A percentile compares a stretch with the other conserved stretches of the same genome.
phyloP scores from a whole-genome alignment of 2,329 filamentous ascomycete genomes.

The Aspergillus fijiensis region DNA sequence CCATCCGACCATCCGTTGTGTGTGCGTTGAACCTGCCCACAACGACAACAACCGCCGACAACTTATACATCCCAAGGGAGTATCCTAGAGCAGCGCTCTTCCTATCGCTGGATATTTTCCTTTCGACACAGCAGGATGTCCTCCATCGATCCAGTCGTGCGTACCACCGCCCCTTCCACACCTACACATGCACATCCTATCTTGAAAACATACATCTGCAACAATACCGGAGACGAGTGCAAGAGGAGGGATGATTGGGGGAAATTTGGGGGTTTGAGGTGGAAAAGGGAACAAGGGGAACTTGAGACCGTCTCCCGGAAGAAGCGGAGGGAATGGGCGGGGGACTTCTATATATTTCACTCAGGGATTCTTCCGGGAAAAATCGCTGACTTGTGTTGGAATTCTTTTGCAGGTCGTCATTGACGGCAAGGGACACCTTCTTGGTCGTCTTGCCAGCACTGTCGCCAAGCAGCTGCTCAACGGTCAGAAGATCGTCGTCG shows the following conservation, averaged over 20 bases:
- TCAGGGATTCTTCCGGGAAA: too few relatives aligned
- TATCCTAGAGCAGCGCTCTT: conserved; percentile 44
- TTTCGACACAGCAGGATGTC: conserved; percentile 58
- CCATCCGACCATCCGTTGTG: conserved; percentile 44
- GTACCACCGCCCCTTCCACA: conserved; percentile 35
- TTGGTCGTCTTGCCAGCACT: conserved; percentile 96
- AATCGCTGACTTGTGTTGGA: conserved; percentile 47
- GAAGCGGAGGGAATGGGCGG: too few relatives aligned
- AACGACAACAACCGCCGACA: conserved; percentile 50
- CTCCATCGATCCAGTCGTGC: conserved; percentile 65
- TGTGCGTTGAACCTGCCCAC: conserved; percentile 45
- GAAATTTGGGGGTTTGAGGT: too few relatives aligned
- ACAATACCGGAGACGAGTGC: too few relatives aligned
- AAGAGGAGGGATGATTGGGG: too few relatives aligned
- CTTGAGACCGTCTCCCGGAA: too few relatives aligned
- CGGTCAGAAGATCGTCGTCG: conserved; percentile 98
- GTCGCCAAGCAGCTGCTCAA: conserved; percentile 99
- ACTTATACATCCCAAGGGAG: conserved; percentile 42
- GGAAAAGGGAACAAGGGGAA: too few relatives aligned
- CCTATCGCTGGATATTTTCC: conserved; percentile 43
- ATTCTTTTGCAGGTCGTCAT: conserved; percentile 75
- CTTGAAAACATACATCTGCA: too few relatives aligned
- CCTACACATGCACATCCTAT: conserved; percentile 7
- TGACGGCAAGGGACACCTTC: conserved; percentile 99
- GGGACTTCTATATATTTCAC: too few relatives aligned